phyloP scores from a whole-genome alignment of 1,139 yeast species.

The Geotrichum carabidarum region DNA sequence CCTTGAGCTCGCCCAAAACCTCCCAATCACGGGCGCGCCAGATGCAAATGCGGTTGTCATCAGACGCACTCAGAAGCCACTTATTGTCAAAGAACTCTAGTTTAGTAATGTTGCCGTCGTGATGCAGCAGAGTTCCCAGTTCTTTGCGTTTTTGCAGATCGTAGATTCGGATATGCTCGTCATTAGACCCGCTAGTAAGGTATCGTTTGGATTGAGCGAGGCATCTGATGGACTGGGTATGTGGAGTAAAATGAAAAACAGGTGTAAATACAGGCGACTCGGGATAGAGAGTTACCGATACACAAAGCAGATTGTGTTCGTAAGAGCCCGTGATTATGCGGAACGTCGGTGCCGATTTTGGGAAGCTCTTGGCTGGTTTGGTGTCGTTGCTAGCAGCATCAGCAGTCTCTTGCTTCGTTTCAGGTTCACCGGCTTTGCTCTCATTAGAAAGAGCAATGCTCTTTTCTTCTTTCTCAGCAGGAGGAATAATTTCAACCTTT shows the following conservation, averaged over 20 bases:
- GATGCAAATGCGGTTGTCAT: slow-evolving; percentile 81
- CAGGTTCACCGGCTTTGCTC: neutral
- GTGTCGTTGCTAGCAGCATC: neutral
- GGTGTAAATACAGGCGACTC: slow-evolving; percentile 71
- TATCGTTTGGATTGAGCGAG: slow-evolving; percentile 80
- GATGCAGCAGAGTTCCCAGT: slow-evolving; percentile 82
- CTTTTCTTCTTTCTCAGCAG: neutral
- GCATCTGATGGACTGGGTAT: slow-evolving; percentile 77
- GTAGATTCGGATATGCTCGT: slow-evolving; percentile 90
- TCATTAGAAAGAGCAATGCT: neutral
- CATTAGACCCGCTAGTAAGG: slow-evolving; percentile 90
- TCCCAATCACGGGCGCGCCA: slow-evolving; percentile 99
- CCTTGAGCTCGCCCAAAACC: slow-evolving; percentile 77
- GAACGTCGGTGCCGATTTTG: slow-evolving; percentile 38
- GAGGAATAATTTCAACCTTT: neutral
- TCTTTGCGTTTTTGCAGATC: slow-evolving; percentile 93
- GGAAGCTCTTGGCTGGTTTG: neutral
- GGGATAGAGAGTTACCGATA: slow-evolving; percentile 56
- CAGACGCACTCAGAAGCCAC: slow-evolving; percentile 88
- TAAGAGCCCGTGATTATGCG: slow-evolving; percentile 91
- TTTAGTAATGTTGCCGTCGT: slow-evolving; percentile 80
- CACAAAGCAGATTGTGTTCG: slow-evolving; percentile 85
- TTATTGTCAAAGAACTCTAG: slow-evolving; percentile 61
- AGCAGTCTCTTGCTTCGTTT: neutral
- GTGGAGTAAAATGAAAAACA: slow-evolving; percentile 93